Evolutionary conservation across 2,329 filamentous ascomycete genomes (phyloP), one percentile per base, ranked within the genome.

Genomic region (Aspergillus brasiliensis): DNA sequence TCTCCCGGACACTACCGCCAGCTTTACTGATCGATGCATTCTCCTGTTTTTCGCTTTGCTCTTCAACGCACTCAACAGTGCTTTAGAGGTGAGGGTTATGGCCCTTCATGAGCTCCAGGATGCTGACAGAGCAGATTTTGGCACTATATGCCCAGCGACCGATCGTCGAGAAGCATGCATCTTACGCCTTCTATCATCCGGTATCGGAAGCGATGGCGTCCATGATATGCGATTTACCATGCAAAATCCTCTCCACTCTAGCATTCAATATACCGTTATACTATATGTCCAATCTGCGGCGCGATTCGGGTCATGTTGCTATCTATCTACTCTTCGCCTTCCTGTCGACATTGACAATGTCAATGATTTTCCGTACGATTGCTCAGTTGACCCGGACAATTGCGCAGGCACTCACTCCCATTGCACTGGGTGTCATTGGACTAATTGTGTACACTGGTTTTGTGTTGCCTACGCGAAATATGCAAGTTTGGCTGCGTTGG

Each of bases 1-100:
- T 23, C 75, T 83, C 25, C 69, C 81, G 1, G 82, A 80, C 15
- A 88, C 90, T 0, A 72, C 75, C 25, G 90, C 86, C 66, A 94
- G 95, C 80, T 94, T 87, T 78, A 83, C 85, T 37, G n/a, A 58
- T 15, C 60, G 57, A 8, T 68, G 86, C 90, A 57, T 89, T 88
- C 62, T 95, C 8, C 79, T 96, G 51, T 96, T 95, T 83, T 93
- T 95, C 71, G 89, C 90, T 63, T 86, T 92, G 70, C 81, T 96
- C 57, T 87, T 94, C 81, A 95, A 93, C 74, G 91, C 90, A 46
- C 92, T 94, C 67, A 82, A 87, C 60, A 88, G 86, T 69, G 88
- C 88, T 57, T 83, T 93, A 38, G 91, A 94, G 38, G 56, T 58
- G 27, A 8, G 51, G 3, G 7, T 8, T 11, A 6, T n/a, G 28